A percentile compares a stretch with the other conserved stretches of the same genome.
Conservation (phyloP, 495 filamentous ascomycete species). For the Achaetomiella virescens region DNA sequence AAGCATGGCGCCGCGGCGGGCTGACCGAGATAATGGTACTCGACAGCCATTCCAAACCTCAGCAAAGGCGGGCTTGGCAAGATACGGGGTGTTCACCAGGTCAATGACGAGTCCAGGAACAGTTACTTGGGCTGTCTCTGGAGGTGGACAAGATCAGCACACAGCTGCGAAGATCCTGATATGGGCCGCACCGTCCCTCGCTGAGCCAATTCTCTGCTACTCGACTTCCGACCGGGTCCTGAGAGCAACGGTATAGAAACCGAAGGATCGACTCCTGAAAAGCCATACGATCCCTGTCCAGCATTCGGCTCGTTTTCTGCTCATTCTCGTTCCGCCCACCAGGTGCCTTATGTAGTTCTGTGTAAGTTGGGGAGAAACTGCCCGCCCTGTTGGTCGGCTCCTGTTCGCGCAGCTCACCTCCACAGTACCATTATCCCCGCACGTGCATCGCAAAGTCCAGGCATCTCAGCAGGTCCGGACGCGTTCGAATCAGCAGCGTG, state of each 20-base stretch:
- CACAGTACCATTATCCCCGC: not conserved
- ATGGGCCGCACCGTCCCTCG: slow-evolving; percentile 4
- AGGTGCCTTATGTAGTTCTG: too few relatives aligned
- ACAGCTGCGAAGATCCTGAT: slow-evolving; percentile 1
- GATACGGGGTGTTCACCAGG: too few relatives aligned
- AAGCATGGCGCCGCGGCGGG: not conserved
- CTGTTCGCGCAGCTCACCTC: not conserved
- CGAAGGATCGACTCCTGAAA: not conserved
- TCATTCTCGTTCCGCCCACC: not conserved
- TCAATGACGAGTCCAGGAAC: not conserved
- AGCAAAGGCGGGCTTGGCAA: too few relatives aligned
- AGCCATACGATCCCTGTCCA: not conserved
- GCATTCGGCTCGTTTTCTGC: not conserved
- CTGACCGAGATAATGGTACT: too few relatives aligned
- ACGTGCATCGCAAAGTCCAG: not conserved
- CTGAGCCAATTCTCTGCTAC: too few relatives aligned
- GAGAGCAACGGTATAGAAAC: not conserved
- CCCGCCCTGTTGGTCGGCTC: too few relatives aligned
- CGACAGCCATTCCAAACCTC: too few relatives aligned
- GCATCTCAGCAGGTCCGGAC: not conserved
- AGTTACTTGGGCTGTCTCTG: not conserved
- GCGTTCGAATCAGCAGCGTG: not conserved
- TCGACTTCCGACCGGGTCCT: not conserved
- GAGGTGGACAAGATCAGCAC: not conserved
- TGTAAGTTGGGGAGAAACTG: too few relatives aligned